phyloP scores from a whole-genome alignment of 2,329 filamentous ascomycete genomes.

The Sporothrix phasma region DNA sequence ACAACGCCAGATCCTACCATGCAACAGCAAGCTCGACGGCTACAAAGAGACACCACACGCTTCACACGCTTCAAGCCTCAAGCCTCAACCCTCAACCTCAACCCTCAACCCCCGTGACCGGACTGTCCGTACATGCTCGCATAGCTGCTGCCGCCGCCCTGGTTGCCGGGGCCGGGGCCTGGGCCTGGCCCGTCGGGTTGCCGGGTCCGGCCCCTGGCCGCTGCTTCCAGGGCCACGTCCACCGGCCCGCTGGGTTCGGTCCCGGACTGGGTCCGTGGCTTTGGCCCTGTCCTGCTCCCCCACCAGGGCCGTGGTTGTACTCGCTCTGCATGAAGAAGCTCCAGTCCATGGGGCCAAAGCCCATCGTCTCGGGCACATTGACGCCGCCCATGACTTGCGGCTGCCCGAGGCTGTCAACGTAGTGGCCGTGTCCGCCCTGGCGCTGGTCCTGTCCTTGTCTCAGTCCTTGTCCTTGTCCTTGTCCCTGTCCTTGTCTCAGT shows the following conservation, averaged over 20 bases:
- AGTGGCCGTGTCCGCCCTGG: conserved; percentile 18
- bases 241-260: background rate
- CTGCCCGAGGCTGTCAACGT: conserved; percentile 9
- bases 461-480: background rate
- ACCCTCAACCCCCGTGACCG: conserved; percentile 17
- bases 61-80: too few relatives aligned
- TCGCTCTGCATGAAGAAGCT: conserved; percentile 34
- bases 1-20: background rate
- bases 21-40: too few relatives aligned
- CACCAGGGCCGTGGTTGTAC: conserved; percentile 21
- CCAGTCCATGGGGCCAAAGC: conserved; percentile 38
- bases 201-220: background rate
- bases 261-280: too few relatives aligned
- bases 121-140: conserved; percentile 15
- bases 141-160: conserved; percentile 1
- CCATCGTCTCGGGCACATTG: conserved; percentile 19
- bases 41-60: too few relatives aligned
- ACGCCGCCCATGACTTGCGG: conserved; percentile 18
- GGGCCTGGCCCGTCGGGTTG: background rate
- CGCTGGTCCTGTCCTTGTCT: background rate
- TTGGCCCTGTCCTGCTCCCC: background rate
- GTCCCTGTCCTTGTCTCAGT: background rate
- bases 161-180: background rate
- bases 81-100: too few relatives aligned
- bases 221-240: background rate